Conservation (phyloP, 345 rosid genomes). For the Cardamine resedifolia region DNA sequence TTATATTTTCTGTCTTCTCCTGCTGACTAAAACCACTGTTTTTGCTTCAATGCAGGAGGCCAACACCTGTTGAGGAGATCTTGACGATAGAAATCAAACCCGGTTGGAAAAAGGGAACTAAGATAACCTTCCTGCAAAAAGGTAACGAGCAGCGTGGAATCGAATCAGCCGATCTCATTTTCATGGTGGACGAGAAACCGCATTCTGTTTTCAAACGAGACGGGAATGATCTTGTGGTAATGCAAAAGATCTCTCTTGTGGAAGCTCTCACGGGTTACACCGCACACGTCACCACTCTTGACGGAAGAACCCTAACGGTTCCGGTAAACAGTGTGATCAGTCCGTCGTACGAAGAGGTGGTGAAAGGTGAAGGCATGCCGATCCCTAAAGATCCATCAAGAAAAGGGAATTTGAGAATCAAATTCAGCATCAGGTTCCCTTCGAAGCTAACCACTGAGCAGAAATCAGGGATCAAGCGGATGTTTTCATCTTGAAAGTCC, state of each 20-base stretch:
- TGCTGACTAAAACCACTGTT: neutral
- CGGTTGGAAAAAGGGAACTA: constrained; percentile 93
- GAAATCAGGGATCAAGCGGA: constrained; percentile 61
- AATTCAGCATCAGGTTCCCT: constrained; percentile 81
- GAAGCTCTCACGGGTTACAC: constrained; percentile 84
- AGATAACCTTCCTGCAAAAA: constrained; percentile 72
- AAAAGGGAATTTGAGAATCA: constrained; percentile 78
- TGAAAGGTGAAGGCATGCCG: constrained; percentile 94
- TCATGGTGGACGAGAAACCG: constrained; percentile 87
- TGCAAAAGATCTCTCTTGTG: constrained; percentile 65
- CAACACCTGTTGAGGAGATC: constrained; percentile 65
- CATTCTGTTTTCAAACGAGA: constrained; percentile 79
- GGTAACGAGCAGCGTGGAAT: constrained; percentile 73
- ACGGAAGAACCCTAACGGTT: constrained; percentile 61
- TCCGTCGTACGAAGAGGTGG: constrained; percentile 77
- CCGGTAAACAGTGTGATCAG: constrained; percentile 54
- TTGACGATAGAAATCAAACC: constrained; percentile 77
- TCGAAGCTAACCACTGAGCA: constrained; percentile 65
- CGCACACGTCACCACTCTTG: constrained; percentile 60
- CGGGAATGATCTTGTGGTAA: constrained; percentile 69
- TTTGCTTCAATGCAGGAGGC: constrained; percentile 49
- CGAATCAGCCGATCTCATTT: constrained; percentile 68
- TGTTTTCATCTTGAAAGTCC: constrained; percentile 41
- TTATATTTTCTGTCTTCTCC: neutral
- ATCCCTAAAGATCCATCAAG: constrained; percentile 76